phyloP scores from a whole-genome alignment of 495 filamentous ascomycete species.

The Tetracladium setigerum region DNA sequence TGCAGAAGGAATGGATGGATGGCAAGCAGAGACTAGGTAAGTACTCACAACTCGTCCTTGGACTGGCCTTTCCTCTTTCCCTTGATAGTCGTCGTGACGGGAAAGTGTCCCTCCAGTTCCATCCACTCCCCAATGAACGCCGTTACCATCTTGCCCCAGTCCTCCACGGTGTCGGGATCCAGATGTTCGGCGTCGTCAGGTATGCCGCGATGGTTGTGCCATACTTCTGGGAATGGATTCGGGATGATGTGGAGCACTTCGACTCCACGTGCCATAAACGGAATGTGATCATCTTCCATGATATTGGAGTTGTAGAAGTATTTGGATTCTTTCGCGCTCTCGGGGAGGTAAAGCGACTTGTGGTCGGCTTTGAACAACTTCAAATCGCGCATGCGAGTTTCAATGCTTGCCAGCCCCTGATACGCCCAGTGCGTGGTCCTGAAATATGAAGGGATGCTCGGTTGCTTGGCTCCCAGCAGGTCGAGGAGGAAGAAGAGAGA shows the following conservation, averaged over 20 bases:
- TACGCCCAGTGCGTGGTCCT: constrained; percentile 93
- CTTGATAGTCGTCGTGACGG: constrained; percentile 14
- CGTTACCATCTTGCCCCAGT: constrained; percentile 77
- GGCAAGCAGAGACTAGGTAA: too few relatives aligned
- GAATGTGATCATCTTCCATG: constrained; percentile 82
- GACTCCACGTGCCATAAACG: constrained; percentile 79
- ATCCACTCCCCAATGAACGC: constrained; percentile 92
- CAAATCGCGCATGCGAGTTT: constrained; percentile 56
- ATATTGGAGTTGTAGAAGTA: constrained; percentile 35
- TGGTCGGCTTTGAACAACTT: constrained; percentile 7
- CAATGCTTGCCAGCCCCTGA: constrained; percentile 55
- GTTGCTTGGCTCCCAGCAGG: constrained; percentile 65
- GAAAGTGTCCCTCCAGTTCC: constrained; percentile 71
- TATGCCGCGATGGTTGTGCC: constrained; percentile 56
- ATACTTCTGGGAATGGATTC: constrained; percentile 71
- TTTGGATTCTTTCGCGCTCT: constrained; percentile 44
- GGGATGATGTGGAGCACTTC: constrained; percentile 86
- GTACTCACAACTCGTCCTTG: constrained; percentile 22
- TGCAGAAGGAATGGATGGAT: too few relatives aligned
- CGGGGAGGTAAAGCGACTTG: constrained; percentile 33
- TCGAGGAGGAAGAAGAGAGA: constrained; percentile 90
- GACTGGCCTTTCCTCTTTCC: constrained; percentile 2
- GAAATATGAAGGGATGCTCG: constrained; percentile 74
- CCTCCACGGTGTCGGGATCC: constrained; percentile 73
- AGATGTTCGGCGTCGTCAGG: constrained; percentile 82